Evolutionary conservation across 2,329 filamentous ascomycete species (phyloP).

Genomic region (Cryphonectria carpinicola): DNA sequence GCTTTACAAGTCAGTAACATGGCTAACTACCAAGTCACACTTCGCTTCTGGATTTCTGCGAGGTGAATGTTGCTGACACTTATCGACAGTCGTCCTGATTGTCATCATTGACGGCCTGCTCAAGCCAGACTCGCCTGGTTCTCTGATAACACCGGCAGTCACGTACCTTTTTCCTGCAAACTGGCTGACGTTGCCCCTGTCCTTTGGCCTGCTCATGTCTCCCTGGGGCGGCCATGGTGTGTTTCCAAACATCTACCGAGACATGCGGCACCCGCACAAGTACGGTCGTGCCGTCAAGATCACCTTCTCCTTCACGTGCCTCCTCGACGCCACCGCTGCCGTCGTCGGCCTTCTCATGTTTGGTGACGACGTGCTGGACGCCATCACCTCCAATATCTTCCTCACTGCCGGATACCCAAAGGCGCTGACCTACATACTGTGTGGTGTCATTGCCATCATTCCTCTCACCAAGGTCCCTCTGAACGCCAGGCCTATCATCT

Average conservation of each 20-base stretch:
- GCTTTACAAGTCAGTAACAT: conserved; percentile 75
- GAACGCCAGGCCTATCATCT: conserved; percentile 85
- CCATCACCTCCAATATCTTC: conserved; percentile 90
- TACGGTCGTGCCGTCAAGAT: conserved; percentile 75
- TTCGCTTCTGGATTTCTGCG: not conserved
- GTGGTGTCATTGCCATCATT: conserved; percentile 87
- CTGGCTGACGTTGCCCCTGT: conserved; percentile 85
- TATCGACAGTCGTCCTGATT: conserved; percentile 73
- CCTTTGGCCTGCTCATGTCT: conserved; percentile 87
- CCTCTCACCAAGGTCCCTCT: conserved; percentile 94
- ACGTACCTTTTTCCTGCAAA: conserved; percentile 85
- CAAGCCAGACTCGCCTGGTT: conserved; percentile 79
- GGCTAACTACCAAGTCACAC: no score
- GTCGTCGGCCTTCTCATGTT: conserved; percentile 92
- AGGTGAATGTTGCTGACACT: not conserved
- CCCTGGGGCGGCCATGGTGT: conserved; percentile 67
- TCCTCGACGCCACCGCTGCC: conserved; percentile 81
- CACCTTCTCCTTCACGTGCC: conserved; percentile 84
- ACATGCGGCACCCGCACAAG: conserved; percentile 77
- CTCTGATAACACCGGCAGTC: conserved; percentile 75
- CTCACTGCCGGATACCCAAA: conserved; percentile 73
- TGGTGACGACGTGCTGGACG: conserved; percentile 82
- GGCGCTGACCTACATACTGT: conserved; percentile 75
- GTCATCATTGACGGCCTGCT: conserved; percentile 85
- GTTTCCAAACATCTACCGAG: conserved; percentile 76